phyloP scores from a whole-genome alignment of 192 early-diverging fungal genomes.

The Funneliformis mosseae region DNA sequence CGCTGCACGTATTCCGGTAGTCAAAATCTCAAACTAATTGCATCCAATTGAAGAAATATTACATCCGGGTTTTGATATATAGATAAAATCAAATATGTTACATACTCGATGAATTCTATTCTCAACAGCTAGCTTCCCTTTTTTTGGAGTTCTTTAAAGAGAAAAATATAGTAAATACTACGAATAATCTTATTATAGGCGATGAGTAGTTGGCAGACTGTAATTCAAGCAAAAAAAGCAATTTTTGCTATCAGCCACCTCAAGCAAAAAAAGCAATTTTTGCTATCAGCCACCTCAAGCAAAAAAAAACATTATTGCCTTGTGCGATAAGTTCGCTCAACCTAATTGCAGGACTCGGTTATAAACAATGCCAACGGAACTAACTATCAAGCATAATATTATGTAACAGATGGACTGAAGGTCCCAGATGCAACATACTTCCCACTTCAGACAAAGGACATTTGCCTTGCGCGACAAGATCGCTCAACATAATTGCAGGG shows the following conservation, averaged over 20 bases:
- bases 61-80: not conserved
- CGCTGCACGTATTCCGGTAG: not conserved
- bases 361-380: conserved; percentile 19
- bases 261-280: conserved; percentile 10
- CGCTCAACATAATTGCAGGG: conserved; percentile 11
- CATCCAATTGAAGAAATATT: conserved; percentile 22
- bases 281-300: conserved; percentile 17
- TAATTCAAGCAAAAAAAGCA: conserved; percentile 18
- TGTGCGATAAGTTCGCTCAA: conserved; percentile 27
- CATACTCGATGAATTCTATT: conserved; percentile 26
- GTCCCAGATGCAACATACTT: not conserved
- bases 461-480: conserved; percentile 23
- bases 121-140: conserved; percentile 20
- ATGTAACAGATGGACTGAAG: not conserved
- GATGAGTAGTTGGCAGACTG: not conserved
- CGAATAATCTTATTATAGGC: not conserved
- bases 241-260: conserved; percentile 5
- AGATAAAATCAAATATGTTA: conserved; percentile 19
- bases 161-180: conserved; percentile 10
- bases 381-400: not conserved
- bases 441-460: conserved; percentile 26
- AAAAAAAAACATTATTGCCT: conserved; percentile 17
- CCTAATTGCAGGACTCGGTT: not conserved
- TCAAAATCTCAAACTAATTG: conserved; percentile 18
- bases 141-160: not conserved